Evolutionary conservation across 495 filamentous ascomycete genomes (phyloP).

Genomic region (Penicillium antarcticum): DNA sequence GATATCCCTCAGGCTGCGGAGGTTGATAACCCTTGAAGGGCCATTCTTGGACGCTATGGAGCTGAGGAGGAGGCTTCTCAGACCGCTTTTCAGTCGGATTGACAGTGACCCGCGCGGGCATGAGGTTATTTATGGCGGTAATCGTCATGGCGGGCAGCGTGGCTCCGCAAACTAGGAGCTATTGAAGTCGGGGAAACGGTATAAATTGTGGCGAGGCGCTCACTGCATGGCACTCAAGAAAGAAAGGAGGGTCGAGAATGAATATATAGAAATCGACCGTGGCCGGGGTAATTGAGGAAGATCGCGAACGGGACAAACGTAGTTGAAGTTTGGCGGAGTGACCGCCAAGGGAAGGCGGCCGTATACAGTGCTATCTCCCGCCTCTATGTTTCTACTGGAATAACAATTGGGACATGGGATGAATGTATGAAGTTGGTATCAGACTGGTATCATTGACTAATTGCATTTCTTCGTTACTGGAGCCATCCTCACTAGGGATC

Average conservation of each 20-base stretch:
- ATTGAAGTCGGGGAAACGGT: conserved; percentile 13
- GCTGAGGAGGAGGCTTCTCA: conserved; percentile 47
- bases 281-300: conserved; percentile 2
- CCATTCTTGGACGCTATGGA: conserved; percentile 63
- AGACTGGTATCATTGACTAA: conserved; percentile 2
- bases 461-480: conserved; percentile 12
- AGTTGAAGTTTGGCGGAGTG: conserved; percentile 12
- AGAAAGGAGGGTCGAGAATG: background rate
- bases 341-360: conserved; percentile 12
- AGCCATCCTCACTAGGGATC: conserved; percentile 51
- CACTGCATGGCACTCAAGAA: conserved; percentile 29
- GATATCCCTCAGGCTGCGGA: conserved; percentile 64
- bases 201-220: conserved; percentile 7
- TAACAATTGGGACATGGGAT: background rate
- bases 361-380: background rate
- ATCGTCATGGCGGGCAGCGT: conserved; percentile 46
- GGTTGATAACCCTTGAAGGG: conserved; percentile 72
- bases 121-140: conserved; percentile 40
- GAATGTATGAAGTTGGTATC: background rate
- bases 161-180: conserved; percentile 25
- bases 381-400: background rate
- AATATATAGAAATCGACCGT: background rate
- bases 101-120: conserved; percentile 30
- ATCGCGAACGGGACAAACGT: conserved; percentile 1
- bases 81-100: conserved; percentile 31